Base-by-base conservation (phyloP, 148 eudicot species). In the Cornus florida region DNA sequence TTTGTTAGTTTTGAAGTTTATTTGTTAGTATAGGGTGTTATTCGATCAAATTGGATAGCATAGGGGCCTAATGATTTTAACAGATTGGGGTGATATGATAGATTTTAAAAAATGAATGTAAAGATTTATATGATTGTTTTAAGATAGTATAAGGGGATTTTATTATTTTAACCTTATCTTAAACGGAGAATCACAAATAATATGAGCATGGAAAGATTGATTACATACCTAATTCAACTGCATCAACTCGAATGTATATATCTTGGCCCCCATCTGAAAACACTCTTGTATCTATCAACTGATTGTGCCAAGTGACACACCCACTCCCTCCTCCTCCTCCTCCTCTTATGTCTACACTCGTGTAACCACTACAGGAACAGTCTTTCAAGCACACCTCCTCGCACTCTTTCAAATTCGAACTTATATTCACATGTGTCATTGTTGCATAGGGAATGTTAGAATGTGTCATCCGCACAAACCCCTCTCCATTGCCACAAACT, bases 401-500 rank as follows among this genome's bases (percentile, higher is more conserved):
- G 10, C 92, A 90, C 2, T 84, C 68, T 73, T 74, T 78, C 48
- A 56, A 19, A 4, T 83, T 73, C 67, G 53, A 66, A 35, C 70
- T 87, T 67, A 12, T 67, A 53, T 85, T 76, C 28, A 80, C 83
- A 41, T 56, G 39, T 20, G 82, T 84, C 10, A 48, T 70, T 0
- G 88, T 73, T 0, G 90, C 72, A 65, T 90, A 90, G 3, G 92
- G 92, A 35, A 87, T 3, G 80, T 87, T 86, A 10, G 86, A 79
- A 20, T 75, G 77, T 0, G 78, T 10, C 11, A 87, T 4, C 72
- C 62, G 86, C 50, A 87, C 69, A 71, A 90, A 90, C 43, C 90
- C 90, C 67, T 86, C 86, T 14, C 80, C 79, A 2, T 75, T 83
- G 19, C 50, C 77, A 72, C 92, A 90, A 84, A 73, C 77, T 2